Percentiles rank a stretch among this genome's conserved stretches.
Evolutionary conservation across 441 rosid genomes (phyloP).

Genomic region (Gossypium gossypioides): DNA sequence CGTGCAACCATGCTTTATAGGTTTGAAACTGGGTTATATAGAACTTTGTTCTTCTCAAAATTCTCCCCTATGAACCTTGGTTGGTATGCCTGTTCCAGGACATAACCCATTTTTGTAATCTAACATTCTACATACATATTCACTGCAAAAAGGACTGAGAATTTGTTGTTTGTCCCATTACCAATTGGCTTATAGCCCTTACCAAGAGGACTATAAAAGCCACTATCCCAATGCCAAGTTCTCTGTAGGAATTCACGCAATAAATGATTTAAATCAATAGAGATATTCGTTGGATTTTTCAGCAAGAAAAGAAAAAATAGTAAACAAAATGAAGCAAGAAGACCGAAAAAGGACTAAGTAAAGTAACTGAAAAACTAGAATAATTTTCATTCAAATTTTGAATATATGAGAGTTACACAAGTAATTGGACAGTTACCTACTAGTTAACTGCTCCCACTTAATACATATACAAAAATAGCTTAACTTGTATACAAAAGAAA

Average conservation of each 20-base stretch:
- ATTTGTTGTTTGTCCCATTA: background rate
- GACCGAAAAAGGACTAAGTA: no score
- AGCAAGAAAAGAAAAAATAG: no score
- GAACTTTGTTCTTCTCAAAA: constrained; percentile 35
- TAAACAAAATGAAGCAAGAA: no score
- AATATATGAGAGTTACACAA: no score
- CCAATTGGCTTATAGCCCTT: constrained; percentile 26
- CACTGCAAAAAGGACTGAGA: background rate
- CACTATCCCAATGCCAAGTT: constrained; percentile 36
- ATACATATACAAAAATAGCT: no score
- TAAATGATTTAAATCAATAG: background rate
- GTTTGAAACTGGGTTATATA: constrained; percentile 20
- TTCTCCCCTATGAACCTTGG: constrained; percentile 38
- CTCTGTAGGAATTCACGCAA: constrained; percentile 16
- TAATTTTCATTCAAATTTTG: no score
- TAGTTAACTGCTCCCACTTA: no score
- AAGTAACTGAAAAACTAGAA: no score
- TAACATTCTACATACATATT: background rate
- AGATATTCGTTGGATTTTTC: no score
- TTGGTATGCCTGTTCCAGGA: constrained; percentile 14
- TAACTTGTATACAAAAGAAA: no score
- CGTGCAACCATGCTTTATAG: constrained; percentile 28
- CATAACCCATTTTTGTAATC: background rate
- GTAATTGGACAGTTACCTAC: no score
- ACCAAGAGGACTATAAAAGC: constrained; percentile 37